Base-by-base conservation (phyloP, 768 basidiomycete species). In the Paxillus rubicundulus region DNA sequence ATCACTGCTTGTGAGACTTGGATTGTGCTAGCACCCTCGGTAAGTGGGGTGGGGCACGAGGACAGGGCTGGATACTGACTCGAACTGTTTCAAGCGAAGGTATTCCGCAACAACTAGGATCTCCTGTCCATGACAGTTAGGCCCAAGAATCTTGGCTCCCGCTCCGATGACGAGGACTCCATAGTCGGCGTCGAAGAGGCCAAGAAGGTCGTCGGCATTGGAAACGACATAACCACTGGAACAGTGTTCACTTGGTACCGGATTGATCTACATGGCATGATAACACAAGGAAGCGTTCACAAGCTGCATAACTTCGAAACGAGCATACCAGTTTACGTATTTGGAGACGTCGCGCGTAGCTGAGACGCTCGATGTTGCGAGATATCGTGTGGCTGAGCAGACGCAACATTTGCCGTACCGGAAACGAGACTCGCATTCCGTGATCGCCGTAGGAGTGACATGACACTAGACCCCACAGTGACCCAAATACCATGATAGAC, bases 401-500 rank as follows among this genome's bases (percentile, higher is more conserved):
- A 17, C 87, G 80, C 44, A 92, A 77, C 78, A 92, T 89, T 65
- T 91, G 89, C 20, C 89, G 80, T 6, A 91, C 84, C 4, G 87
- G 87, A 70, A 92, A 91, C 2, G 89, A 89, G 6, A 92, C 87
- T 9, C 91, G 81, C 82, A 89, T 89, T n/a, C 90, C 89, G 55
- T 79, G 76, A 10, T 74, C 55, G 1, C 90, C 89, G 58, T 91
- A 93, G 0, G 84, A 82, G 63, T 90, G 89, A 60, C 87, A 89
- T 5, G 85, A 77, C 45, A 90, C 82, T 10, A 92, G 74, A 34
- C 89, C 90, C 90, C 90, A 93, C 1, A 92, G 72, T 17, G 81
- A 74, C 28, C 84, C 87, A 59, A 90, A 93, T 0, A 87, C 86
- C 69, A 87, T 79, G 59, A 92, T 87, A 5, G 87, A 89, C 85